These are phyloP conservation scores for Sindora glabra DNA, from an alignment of 306 rosid species.

Conservation along the genomic window DNA sequence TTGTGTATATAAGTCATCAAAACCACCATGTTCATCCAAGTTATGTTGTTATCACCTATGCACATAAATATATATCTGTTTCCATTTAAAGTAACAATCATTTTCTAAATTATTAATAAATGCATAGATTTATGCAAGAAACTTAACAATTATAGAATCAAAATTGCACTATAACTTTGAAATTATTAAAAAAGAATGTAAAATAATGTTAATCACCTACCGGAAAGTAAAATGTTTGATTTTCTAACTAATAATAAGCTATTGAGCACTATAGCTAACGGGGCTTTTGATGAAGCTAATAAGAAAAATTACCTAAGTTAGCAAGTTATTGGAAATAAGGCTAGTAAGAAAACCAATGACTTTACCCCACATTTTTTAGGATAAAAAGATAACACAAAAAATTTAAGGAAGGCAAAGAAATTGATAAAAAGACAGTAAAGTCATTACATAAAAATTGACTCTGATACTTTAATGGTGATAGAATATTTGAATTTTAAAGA, in stretches of 20 bases:
- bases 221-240: constrained; percentile 66
- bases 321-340: constrained; percentile 57
- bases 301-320: constrained; percentile 65
- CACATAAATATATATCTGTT: constrained; percentile 72
- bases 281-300: constrained; percentile 74
- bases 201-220: constrained; percentile 42
- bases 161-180: neutral
- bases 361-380: too few relatives aligned
- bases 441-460: too few relatives aligned
- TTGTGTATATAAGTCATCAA: constrained; percentile 61
- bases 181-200: neutral
- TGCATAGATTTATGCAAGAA: neutral
- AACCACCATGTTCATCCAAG: constrained; percentile 98
- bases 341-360: constrained; percentile 84
- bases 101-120: too few relatives aligned
- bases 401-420: too few relatives aligned
- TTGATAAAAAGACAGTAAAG: too few relatives aligned
- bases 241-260: constrained; percentile 73
- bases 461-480: too few relatives aligned
- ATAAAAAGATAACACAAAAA: too few relatives aligned
- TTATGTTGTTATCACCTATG: constrained; percentile 90
- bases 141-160: neutral
- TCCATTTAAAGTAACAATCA: neutral
- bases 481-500: too few relatives aligned
- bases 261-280: constrained; percentile 72